Evolutionary conservation across 305 asterid genomes (phyloP), one percentile per base, ranked within the genome.

Genomic region (Lippia alba): DNA sequence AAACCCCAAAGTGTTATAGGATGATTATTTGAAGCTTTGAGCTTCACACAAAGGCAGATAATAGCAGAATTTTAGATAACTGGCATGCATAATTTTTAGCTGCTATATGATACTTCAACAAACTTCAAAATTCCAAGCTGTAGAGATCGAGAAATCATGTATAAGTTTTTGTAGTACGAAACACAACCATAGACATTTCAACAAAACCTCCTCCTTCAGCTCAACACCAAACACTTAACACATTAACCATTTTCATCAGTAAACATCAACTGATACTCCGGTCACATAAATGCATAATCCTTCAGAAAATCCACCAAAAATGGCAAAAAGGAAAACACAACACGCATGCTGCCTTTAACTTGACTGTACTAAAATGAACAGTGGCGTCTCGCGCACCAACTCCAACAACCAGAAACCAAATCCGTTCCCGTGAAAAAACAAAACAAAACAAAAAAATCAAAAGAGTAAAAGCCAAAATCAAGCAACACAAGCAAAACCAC

Each of bases 251-350:
- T 55, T 56, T 19, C 45, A 61, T 58, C 24, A 33, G 34, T 19
- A 4, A 34, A 12, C 75, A 57, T 2, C 67, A 66, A 49, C 55
- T 59, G 15, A 36, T 54, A 16, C 57, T 34, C 61, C 32, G 18
- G 20, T 32, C 34, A 55, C 69, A 51, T 54, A 17, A 39, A 48
- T 9, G 61, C 49, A 34, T 30, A 49, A 56, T 20, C 50, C 59
- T 48, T 18, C 15, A 7, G 3, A 24, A 24, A 24, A 24, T 24
- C 3, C 30, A 24, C 30, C 17, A 45, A 9, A 41, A 36, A 50
- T 7, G 33, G 39, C 60, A 54, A 61, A 20, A 41, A 10, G 36
- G 17, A 34, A 17, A 39, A 53, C 8, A 58, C 19, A 36, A 19
- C 53, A 12, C 55, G 49, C 18, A 19, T 10, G 40, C 17, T 49